phyloP scores from a whole-genome alignment of 345 rosid genomes.

The Rhodamnia argentea region DNA sequence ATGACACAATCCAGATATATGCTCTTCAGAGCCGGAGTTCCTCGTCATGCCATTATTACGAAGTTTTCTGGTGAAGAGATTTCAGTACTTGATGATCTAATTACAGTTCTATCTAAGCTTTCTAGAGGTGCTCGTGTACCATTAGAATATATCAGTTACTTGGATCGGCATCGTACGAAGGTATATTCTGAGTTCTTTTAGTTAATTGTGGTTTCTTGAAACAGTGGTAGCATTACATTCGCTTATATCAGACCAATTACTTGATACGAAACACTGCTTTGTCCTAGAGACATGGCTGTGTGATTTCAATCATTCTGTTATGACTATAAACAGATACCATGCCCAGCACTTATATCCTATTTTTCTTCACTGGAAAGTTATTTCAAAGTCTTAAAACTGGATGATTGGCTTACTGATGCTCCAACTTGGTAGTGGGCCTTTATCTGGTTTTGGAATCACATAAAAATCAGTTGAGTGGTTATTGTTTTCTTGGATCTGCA shows the following conservation, averaged over 20 bases:
- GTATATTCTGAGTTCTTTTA: slow-evolving; percentile 8
- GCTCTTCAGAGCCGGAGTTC: slow-evolving; percentile 93
- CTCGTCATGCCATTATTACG: slow-evolving; percentile 90
- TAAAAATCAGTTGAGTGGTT: not conserved
- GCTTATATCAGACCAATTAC: not conserved
- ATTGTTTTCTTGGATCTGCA: not conserved
- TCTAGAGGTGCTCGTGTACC: slow-evolving; percentile 83
- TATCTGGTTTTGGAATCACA: not conserved
- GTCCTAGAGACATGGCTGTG: not conserved
- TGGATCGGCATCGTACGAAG: slow-evolving; percentile 92
- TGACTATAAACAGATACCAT: not conserved
- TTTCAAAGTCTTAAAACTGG: not conserved
- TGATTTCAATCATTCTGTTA: not conserved
- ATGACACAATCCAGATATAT: slow-evolving; percentile 50
- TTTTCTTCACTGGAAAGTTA: not conserved
- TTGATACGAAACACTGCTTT: not conserved
- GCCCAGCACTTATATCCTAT: not conserved
- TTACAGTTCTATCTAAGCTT: slow-evolving; percentile 57
- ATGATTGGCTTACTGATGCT: not conserved
- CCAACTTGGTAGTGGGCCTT: not conserved
- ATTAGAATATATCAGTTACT: slow-evolving; percentile 71
- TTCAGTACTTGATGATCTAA: slow-evolving; percentile 53
- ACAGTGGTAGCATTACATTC: not conserved
- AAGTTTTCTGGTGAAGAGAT: slow-evolving; percentile 83
- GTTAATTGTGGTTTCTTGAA: not conserved